Evolutionary conservation across 164 flowering plant species (phyloP), one percentile per base, ranked within the genome.

Genomic region (Platanus orientalis): DNA sequence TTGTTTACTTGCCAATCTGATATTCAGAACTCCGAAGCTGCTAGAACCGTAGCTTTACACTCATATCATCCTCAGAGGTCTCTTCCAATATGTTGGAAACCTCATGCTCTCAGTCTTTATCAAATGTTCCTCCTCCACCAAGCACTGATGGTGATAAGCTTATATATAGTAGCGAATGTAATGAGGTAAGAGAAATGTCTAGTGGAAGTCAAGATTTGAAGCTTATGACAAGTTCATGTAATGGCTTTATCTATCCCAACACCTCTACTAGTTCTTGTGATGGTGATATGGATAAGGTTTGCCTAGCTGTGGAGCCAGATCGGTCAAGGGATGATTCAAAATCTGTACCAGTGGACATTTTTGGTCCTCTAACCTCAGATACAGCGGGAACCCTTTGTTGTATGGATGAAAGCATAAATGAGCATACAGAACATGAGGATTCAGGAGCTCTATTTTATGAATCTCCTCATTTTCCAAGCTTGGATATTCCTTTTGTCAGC

Each of bases 401-500:
- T 7, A 21, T 44, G 21, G 77, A 72, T 52, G 83, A 71, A 60
- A 71, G 48, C 44, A 63, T 64, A 61, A 58, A 58, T 50, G 34
- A 11, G 26, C 51, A 39, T 1, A 57, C 61, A 28, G 78, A 78
- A 61, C 62, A 78, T 62, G 71, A 71, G 27, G 87, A 77, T 53
- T 58, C 78, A 3, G 92, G 85, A 64, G 65, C 76, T 64, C 73
- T 95, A 28, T 90, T 71, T 64, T 95, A 95, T 73, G 97, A 95
- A 67, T 94, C 98, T 55, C 97, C 97, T 65, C 97, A 91, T 23
- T 86, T 92, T 73, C 99, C 99, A 40, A 86, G 93, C 65, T 64
- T 86, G 71, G 97, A 95, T 51, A 69, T 95, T 65, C 99, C 99
- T 9, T 95, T 92, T 69, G 78, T 88, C 55, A 89, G 96, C 77